Percentiles rank a stretch among this genome's conserved stretches.
Conservation (phyloP, 768 basidiomycete species). For the Tubosaeta sp. region DNA sequence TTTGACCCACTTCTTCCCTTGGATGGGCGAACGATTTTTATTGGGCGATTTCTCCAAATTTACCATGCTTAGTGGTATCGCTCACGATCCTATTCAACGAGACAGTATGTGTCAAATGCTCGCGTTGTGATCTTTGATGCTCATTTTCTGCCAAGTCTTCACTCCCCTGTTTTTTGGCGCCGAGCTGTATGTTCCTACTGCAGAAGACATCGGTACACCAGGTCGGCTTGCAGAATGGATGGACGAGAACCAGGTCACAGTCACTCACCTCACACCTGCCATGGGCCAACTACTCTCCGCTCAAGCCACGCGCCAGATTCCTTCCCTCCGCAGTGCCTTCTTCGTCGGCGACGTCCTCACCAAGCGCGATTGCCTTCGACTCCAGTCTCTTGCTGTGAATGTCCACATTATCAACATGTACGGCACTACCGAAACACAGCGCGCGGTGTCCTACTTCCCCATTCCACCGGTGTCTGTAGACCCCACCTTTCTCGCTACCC, state of each 20-base stretch:
- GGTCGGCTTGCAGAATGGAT: conserved; percentile 98
- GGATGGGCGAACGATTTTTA: conserved; percentile 26
- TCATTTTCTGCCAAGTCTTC: conserved; percentile 62
- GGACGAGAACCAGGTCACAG: conserved; percentile 83
- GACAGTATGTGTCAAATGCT: conserved; percentile 70
- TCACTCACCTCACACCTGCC: conserved; percentile 98
- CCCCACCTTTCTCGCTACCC: conserved; percentile 84
- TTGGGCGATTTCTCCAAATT: too few relatives aligned
- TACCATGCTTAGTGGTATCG: conserved; percentile 83
- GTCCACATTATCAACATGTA: conserved; percentile 99
- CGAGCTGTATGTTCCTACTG: conserved; percentile 90
- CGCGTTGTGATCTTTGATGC: background rate
- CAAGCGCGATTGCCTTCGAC: conserved; percentile 92
- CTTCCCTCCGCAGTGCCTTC: conserved; percentile 85
- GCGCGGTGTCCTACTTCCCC: conserved; percentile 95
- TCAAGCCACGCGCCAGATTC: conserved; percentile 76
- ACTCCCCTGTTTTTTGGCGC: conserved; percentile 98
- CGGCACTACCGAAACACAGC: conserved; percentile 98
- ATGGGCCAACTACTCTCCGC: conserved; percentile 99
- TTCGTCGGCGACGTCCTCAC: conserved; percentile 99
- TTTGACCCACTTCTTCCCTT: conserved; percentile 43
- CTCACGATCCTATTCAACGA: conserved; percentile 97
- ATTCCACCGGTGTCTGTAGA: conserved; percentile 84
- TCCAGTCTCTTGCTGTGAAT: conserved; percentile 89
- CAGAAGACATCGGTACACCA: conserved; percentile 95